These are phyloP conservation scores for Phytophthora brassicae DNA, from an alignment of 352 stramenopile species.

Conservation along the genomic window DNA sequence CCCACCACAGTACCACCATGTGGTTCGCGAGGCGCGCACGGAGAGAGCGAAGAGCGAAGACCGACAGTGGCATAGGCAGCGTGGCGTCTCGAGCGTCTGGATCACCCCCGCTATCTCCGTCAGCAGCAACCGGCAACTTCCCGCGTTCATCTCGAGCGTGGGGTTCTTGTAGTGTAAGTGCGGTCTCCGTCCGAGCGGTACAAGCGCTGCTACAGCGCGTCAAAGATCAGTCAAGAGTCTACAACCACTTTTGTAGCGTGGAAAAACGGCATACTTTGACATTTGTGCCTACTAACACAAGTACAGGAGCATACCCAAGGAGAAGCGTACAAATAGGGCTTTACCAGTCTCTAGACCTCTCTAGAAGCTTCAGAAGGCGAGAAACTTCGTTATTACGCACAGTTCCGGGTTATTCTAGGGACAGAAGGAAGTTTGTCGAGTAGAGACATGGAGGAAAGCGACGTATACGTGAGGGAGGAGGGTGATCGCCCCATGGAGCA, in stretches of 20 bases:
- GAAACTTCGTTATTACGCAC: conserved; percentile 4
- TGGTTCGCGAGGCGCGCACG: conserved; percentile 19
- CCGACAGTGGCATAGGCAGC: conserved; percentile 30
- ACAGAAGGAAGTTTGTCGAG: background rate
- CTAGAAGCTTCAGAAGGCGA: conserved; percentile 10
- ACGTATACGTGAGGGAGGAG: conserved; percentile 75
- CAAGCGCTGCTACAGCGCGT: conserved; percentile 18
- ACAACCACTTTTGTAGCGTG: background rate
- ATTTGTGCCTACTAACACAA: background rate
- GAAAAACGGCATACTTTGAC: background rate
- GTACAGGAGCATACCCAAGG: background rate
- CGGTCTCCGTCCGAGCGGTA: conserved; percentile 17
- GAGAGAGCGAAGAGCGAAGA: conserved; percentile 34
- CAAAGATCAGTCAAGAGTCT: background rate
- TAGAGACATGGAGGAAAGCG: conserved; percentile 55
- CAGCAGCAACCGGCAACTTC: conserved; percentile 12
- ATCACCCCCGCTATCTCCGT: conserved; percentile 16
- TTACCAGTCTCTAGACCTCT: background rate
- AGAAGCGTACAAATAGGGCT: background rate
- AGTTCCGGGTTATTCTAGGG: conserved; percentile 3
- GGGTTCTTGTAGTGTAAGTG: conserved; percentile 14
- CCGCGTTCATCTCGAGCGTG: conserved; percentile 17
- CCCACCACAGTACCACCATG: background rate
- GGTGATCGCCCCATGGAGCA: conserved; percentile 75
- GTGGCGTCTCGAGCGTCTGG: conserved; percentile 32